Evolutionary conservation across 2,329 filamentous ascomycete genomes (phyloP).

Genomic region (Aspergillus hortae): DNA sequence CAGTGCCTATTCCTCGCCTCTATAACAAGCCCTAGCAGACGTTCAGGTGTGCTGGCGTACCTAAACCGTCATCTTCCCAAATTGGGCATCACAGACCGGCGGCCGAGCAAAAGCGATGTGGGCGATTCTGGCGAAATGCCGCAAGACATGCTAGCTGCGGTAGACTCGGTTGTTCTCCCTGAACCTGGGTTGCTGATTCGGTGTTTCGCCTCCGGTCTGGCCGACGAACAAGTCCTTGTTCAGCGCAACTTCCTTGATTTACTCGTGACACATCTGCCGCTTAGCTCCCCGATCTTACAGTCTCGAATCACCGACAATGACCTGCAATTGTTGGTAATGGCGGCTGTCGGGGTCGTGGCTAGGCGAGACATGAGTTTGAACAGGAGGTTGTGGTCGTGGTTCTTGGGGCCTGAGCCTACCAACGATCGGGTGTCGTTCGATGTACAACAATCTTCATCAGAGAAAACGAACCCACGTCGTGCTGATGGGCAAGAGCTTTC

Average conservation of each 20-base stretch:
- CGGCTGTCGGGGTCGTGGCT: conserved; percentile 81
- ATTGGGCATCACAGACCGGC: conserved; percentile 49
- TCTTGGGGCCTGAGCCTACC: conserved; percentile 72
- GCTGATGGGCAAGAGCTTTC: conserved; percentile 48
- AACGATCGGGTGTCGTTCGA: conserved; percentile 32
- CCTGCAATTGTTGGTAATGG: conserved; percentile 74
- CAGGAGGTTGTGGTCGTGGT: conserved; percentile 91
- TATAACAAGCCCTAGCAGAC: conserved; percentile 81
- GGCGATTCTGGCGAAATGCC: conserved; percentile 22
- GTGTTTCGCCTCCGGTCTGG: conserved; percentile 85
- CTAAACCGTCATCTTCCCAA: conserved; percentile 74
- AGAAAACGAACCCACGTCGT: conserved; percentile 23
- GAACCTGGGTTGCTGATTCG: conserved; percentile 88
- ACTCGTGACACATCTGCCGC: conserved; percentile 81
- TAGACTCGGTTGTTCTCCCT: conserved; percentile 57
- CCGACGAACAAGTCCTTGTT: conserved; percentile 83
- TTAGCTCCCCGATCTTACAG: conserved; percentile 79
- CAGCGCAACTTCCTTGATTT: conserved; percentile 93
- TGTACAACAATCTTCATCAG: conserved; percentile 23
- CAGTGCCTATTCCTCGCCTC: conserved; percentile 93
- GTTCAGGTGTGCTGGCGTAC: conserved; percentile 84
- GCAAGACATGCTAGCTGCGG: conserved; percentile 32
- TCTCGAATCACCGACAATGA: conserved; percentile 69
- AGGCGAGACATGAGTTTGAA: conserved; percentile 97
- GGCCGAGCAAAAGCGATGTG: conserved; percentile 26